These are phyloP conservation scores for Ramularia collo-cygni DNA, from an alignment of 2,329 filamentous ascomycete species.

Conservation along the genomic window DNA sequence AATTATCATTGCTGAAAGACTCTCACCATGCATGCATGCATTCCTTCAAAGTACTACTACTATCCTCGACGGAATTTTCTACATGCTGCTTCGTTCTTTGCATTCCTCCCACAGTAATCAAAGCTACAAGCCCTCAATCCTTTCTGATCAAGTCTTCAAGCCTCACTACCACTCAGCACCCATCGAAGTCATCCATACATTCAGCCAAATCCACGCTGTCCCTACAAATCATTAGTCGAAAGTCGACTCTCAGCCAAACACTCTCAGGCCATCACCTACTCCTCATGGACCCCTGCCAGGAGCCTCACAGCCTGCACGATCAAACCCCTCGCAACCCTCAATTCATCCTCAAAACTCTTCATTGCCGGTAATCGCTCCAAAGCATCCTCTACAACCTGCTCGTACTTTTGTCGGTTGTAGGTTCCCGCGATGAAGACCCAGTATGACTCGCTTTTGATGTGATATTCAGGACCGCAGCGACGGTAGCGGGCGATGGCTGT, in stretches of 20 bases:
- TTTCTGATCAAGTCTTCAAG: too few species aligned
- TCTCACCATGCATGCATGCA: background rate
- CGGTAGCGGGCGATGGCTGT: conserved; percentile 12
- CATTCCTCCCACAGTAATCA: too few species aligned
- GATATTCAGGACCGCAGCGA: conserved; percentile 10
- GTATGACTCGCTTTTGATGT: conserved; percentile 8
- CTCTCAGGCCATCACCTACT: conserved; percentile 11
- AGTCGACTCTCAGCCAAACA: too few species aligned
- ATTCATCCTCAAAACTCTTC: conserved; percentile 11
- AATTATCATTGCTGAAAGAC: too few species aligned
- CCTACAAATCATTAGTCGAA: too few species aligned
- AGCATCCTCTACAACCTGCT: conserved; percentile 6
- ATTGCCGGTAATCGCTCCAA: conserved; percentile 2
- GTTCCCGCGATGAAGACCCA: conserved; percentile 17
- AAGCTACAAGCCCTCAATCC: too few species aligned
- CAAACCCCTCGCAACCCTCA: conserved; percentile 7
- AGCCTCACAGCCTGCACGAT: conserved; percentile 10
- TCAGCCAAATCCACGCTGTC: too few species aligned
- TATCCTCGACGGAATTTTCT: too few species aligned
- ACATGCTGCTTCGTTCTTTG: too few species aligned
- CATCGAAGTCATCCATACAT: too few species aligned
- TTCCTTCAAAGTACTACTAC: background rate
- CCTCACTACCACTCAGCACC: too few species aligned
- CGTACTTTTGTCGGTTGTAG: conserved; percentile 9
- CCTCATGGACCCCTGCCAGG: conserved; percentile 9